Evolutionary conservation across 345 rosid species (phyloP), one percentile per base, ranked within the genome.

Genomic region (Murraya koenigii): DNA sequence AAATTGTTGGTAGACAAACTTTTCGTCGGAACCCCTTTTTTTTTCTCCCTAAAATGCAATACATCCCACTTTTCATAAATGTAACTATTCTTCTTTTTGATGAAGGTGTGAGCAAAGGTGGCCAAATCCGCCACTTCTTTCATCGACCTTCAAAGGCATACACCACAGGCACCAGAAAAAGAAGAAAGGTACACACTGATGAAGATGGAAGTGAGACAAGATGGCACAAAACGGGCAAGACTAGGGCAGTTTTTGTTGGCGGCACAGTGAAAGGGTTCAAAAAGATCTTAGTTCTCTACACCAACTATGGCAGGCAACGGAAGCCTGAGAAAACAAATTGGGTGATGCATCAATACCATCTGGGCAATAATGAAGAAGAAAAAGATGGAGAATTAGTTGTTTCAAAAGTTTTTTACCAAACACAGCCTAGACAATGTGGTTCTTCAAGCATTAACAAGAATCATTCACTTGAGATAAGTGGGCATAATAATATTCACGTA

Each of bases 281-380:
- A 86, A 93, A 94, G 80, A 94, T 94, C 56, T 77, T 93, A 56
- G 98, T 93, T 6, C 95, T 94, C 58, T 94, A 95, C 90, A 91
- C 95, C 41, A 95, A 95, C 82, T 89, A 89, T 69, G 95, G 98
- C 10, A 88, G 95, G 80, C 93, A 93, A 72, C 88, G 85, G 79
- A 93, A 93, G 66, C 97, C 98, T 0, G 98, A 93, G 82, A 95
- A 95, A 77, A 92, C 97, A 47, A 92, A 87, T 81, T 95, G 98
- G 98, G 98, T 95, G 41, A 95, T 95, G 97, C 98, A 95, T 80
- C 98, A 95, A 74, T 95, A 93, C 81, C 98, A 95, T 79, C 88
- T 93, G 56, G 98, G 98, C 39, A 72, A 82, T 80, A 82, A 82
- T 36, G 97, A 92, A 74, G 98, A 95, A 52, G 98, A 95, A 79